Base-by-base conservation (phyloP, 305 asterid genomes). In the Striga hermonthica region DNA sequence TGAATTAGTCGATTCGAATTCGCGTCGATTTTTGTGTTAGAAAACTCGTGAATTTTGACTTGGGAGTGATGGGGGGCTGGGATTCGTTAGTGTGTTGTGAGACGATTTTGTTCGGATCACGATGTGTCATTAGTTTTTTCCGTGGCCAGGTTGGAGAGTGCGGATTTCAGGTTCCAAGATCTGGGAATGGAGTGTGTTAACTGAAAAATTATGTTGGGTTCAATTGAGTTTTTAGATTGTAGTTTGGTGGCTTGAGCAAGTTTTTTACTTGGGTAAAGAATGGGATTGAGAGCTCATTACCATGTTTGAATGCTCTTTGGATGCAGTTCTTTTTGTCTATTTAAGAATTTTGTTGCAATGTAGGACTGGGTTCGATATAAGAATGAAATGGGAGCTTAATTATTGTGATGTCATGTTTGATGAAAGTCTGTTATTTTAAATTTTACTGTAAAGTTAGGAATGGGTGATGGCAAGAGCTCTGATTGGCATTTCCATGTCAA, bases 1-100 rank as follows among this genome's bases (percentile, higher is more conserved):
- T 11, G 77, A 78, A 78, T 80, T 69, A 52, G 53, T 28, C 47
- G 6, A 9, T 64, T 70, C 34, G 49, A 7, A 49, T 65, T 62
- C 31, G 41, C 68, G 15, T 54, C 38, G 43, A n/a, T 40, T 22
- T 56, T 22, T 56, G 9, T 49, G 16, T 44, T n/a, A 7, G n/a
- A 1, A 4, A 50, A 60, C 45, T 48, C 22, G 39, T 54, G 43
- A 43, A 64, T 71, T 64, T 39, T 31, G 22, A 40, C 57, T 69
- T 50, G 57, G 57, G 59, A 12, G 60, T 55, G 57, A 22, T 28
- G 12, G n/a, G n/a, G 61, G 57, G 55, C 49, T 65, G 48, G 62
- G 28, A 44, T 71, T 53, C 7, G 4, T 47, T 15, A 34, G 11
- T 63, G 59, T 0, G 28, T 43, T 28, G 62, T 57, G 66, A 1